Evolutionary conservation across 331 rosid genomes (phyloP).

Genomic region (Erythrophleum ivorense): DNA sequence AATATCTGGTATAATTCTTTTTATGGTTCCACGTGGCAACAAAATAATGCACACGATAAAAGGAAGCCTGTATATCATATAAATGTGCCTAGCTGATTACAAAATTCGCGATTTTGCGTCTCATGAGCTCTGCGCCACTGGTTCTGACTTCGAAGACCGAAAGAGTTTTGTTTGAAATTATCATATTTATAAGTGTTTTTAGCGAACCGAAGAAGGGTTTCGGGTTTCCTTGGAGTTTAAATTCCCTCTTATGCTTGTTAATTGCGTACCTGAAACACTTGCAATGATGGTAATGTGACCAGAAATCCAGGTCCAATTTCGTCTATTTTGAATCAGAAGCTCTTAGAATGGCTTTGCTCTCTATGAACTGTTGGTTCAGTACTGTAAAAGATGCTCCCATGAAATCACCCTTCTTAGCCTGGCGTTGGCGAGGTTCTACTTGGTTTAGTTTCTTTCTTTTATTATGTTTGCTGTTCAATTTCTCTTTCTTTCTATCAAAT

Average conservation of each 20-base stretch:
- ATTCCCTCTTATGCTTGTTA: neutral
- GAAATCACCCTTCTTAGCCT: neutral
- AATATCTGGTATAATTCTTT: neutral
- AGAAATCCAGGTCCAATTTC: neutral
- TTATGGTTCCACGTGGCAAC: neutral
- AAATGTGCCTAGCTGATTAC: neutral
- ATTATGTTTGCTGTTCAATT: neutral
- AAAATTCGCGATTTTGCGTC: neutral
- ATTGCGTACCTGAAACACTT: neutral
- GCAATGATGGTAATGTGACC: neutral
- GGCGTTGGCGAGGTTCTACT: slow-evolving; percentile 34
- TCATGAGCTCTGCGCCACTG: neutral
- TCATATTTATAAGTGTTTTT: neutral
- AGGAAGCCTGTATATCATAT: neutral
- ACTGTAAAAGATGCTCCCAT: slow-evolving; percentile 35
- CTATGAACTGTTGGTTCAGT: slow-evolving; percentile 33
- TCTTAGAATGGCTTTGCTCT: slow-evolving; percentile 48
- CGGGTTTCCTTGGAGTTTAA: neutral
- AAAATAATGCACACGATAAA: neutral
- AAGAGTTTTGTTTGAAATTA: neutral
- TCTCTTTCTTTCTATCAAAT: slow-evolving; percentile 3
- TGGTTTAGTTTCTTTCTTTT: slow-evolving; percentile 14
- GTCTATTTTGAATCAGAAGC: slow-evolving; percentile 2
- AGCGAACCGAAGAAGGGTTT: neutral
- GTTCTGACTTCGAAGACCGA: neutral